Percentiles rank a stretch among this genome's conserved stretches.
Conservation (phyloP, 1,139 yeast species). For the Hemisphaericaspora subhashii region DNA sequence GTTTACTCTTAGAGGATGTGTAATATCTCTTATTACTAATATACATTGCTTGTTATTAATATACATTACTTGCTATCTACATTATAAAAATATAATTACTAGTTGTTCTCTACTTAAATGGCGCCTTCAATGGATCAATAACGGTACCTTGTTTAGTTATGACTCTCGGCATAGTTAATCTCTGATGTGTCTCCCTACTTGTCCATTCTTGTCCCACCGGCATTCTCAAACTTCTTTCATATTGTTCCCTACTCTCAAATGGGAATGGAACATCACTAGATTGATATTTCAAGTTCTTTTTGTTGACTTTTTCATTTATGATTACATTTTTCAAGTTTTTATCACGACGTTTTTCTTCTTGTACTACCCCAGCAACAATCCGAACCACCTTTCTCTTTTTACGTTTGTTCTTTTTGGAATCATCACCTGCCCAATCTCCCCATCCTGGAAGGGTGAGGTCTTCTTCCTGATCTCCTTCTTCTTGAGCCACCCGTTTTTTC, state of each 20-base stretch:
- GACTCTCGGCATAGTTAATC: slow-evolving; percentile 84
- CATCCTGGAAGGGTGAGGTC: slow-evolving; percentile 93
- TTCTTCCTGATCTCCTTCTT: slow-evolving; percentile 85
- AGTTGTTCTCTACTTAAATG: slow-evolving; percentile 55
- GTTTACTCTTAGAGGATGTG: slow-evolving; percentile 47
- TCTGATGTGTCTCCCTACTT: slow-evolving; percentile 82
- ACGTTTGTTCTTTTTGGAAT: slow-evolving; percentile 54
- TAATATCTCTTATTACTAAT: slow-evolving; percentile 2
- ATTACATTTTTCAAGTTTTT: slow-evolving; percentile 76
- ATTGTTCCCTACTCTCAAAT: slow-evolving; percentile 88
- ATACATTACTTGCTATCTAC: not conserved
- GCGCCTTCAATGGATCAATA: slow-evolving; percentile 84
- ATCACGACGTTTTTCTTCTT: slow-evolving; percentile 73
- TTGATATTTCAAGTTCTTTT: slow-evolving; percentile 81
- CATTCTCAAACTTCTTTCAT: slow-evolving; percentile 89
- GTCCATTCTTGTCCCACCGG: slow-evolving; percentile 99
- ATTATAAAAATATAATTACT: not conserved
- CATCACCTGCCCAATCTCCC: slow-evolving; percentile 85
- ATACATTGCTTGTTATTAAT: not conserved
- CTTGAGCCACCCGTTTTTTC: slow-evolving; percentile 63
- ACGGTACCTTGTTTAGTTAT: slow-evolving; percentile 85
- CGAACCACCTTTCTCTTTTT: slow-evolving; percentile 66
- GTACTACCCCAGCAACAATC: slow-evolving; percentile 71
- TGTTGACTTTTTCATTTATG: slow-evolving; percentile 83
- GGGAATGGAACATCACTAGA: slow-evolving; percentile 92